Evolutionary conservation across 495 filamentous ascomycete genomes (phyloP).

Genomic region (Xylaria telfairii): DNA sequence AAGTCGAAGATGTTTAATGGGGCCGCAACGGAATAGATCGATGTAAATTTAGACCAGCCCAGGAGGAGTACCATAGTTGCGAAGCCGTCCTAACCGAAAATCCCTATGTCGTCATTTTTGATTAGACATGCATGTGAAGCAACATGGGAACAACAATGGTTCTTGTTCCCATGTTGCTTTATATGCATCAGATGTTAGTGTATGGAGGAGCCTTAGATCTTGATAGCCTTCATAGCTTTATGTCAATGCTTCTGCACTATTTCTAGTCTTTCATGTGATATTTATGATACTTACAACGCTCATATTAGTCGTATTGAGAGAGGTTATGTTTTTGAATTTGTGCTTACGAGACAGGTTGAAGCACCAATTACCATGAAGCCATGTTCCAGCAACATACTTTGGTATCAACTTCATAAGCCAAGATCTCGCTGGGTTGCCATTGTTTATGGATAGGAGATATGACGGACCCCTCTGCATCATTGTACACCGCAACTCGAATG

Average conservation of each 20-base stretch:
- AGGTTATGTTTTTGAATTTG: too few relatives aligned
- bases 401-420: conserved; percentile 49
- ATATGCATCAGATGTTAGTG: neutral
- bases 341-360: too few relatives aligned
- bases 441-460: conserved; percentile 61
- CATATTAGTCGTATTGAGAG: too few relatives aligned
- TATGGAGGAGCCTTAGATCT: neutral
- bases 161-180: too few relatives aligned
- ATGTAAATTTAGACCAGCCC: neutral
- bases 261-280: neutral
- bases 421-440: conserved; percentile 49
- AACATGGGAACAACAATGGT: neutral
- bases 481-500: too few relatives aligned
- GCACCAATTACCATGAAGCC: conserved; percentile 26
- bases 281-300: too few relatives aligned
- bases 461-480: conserved; percentile 64
- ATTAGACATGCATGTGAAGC: neutral
- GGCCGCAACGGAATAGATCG: neutral
- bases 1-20: neutral
- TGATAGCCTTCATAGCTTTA: neutral
- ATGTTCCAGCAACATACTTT: conserved; percentile 29
- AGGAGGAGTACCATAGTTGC: neutral
- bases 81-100: conserved; percentile 12
- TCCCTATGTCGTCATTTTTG: conserved; percentile 1
- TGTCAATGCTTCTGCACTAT: neutral